Conservation (phyloP, 2,329 filamentous ascomycete genomes). For the Cordyceps pruinosa region DNA sequence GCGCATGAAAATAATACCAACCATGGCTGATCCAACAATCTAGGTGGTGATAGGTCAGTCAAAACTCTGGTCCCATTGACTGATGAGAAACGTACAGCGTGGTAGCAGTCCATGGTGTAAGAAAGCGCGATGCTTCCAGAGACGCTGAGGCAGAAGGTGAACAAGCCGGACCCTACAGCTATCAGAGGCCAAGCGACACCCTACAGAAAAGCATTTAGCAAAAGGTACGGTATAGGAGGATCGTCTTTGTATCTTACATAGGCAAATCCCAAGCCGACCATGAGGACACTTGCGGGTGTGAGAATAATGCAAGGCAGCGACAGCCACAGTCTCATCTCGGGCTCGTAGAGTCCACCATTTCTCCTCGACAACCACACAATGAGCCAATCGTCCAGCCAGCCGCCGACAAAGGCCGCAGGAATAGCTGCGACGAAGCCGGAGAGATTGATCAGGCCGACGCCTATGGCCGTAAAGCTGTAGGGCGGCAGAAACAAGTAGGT, state of each 20-base stretch:
- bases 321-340: conserved; percentile 35
- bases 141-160: background rate
- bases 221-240: background rate
- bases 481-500: conserved; percentile 22
- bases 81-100: background rate
- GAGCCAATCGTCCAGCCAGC: conserved; percentile 29
- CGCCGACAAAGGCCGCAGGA: conserved; percentile 26
- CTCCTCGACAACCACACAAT: conserved; percentile 28
- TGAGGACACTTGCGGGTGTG: background rate
- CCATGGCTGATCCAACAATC: conserved; percentile 21
- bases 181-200: conserved; percentile 1
- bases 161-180: conserved; percentile 6
- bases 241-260: background rate
- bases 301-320: conserved; percentile 1
- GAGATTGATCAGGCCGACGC: conserved; percentile 33
- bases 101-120: conserved; percentile 12
- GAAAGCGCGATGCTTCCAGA: conserved; percentile 2
- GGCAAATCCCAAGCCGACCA: background rate
- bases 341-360: conserved; percentile 35
- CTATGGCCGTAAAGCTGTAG: conserved; percentile 31
- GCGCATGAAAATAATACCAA: conserved; percentile 26
- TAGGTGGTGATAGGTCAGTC: background rate
- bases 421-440: conserved; percentile 33
- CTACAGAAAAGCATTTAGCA: background rate
- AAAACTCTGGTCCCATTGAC: background rate